These are phyloP conservation scores for Cryphonectria radicalis DNA, from an alignment of 2,329 filamentous ascomycete genomes.

Conservation along the genomic window DNA sequence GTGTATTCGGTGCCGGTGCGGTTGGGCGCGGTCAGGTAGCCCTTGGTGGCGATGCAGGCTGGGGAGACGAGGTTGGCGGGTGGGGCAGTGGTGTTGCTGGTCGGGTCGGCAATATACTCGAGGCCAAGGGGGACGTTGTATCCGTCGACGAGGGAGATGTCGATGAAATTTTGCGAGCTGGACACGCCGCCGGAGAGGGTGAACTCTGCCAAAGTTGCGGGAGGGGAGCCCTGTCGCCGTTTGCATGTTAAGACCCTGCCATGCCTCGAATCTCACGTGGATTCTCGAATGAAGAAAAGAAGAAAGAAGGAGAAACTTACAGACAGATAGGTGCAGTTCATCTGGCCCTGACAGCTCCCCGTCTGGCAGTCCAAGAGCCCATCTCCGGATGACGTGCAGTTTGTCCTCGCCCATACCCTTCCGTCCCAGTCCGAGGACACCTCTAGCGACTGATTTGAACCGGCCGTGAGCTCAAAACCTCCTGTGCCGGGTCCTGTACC, in stretches of 20 bases:
- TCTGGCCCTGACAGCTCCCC: conserved; percentile 28
- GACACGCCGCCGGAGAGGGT: conserved; percentile 69
- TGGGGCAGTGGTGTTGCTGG: conserved; percentile 66
- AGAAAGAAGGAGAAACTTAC: conserved; percentile 10
- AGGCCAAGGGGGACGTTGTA: conserved; percentile 78
- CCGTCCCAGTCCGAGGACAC: conserved; percentile 80
- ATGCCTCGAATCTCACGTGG: no score
- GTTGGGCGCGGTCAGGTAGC: conserved; percentile 60
- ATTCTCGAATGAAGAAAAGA: background rate
- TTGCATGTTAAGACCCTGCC: background rate
- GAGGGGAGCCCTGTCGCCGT: conserved; percentile 65
- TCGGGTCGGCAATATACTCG: conserved; percentile 55
- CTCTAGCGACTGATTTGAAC: conserved; percentile 62
- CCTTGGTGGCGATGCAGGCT: conserved; percentile 73
- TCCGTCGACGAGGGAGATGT: conserved; percentile 83
- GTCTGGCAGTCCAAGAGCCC: conserved; percentile 59
- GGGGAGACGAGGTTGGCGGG: conserved; percentile 78
- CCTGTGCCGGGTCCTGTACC: conserved; percentile 69
- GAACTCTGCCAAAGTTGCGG: conserved; percentile 80
- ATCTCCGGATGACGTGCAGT: conserved; percentile 74
- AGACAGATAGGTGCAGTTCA: conserved; percentile 57
- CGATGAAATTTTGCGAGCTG: conserved; percentile 73
- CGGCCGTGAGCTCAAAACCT: conserved; percentile 69
- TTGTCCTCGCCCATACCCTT: conserved; percentile 81
- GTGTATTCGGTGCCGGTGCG: conserved; percentile 61